A percentile compares a stretch with the other conserved stretches of the same genome.
Conservation (phyloP, 1,139 yeast genomes). For the Taiozyma onychis region DNA sequence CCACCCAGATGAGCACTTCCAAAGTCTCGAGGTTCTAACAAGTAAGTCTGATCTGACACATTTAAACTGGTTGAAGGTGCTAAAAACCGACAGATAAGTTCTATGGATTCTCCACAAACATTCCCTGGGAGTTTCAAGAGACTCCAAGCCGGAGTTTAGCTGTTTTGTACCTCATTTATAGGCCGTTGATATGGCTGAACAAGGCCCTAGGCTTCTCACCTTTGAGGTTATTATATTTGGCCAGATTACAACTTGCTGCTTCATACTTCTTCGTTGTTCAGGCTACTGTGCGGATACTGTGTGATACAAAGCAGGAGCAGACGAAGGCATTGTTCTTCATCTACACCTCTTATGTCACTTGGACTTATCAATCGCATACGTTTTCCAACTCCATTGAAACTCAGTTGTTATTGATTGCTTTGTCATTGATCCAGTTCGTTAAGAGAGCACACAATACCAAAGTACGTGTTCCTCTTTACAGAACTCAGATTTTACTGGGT, state of each 20-base stretch:
- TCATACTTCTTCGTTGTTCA: slow-evolving; percentile 29
- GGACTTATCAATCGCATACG: slow-evolving; percentile 80
- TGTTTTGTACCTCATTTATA: slow-evolving; percentile 63
- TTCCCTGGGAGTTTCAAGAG: slow-evolving; percentile 82
- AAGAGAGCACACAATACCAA: slow-evolving; percentile 8
- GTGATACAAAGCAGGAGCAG: slow-evolving; percentile 56
- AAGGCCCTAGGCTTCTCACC: slow-evolving; percentile 28
- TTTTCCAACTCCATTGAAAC: slow-evolving; percentile 89
- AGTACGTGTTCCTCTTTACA: slow-evolving; percentile 11
- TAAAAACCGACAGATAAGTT: slow-evolving; percentile 25
- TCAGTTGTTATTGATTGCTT: slow-evolving; percentile 48
- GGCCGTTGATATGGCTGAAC: slow-evolving; percentile 44
- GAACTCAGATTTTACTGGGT: slow-evolving; percentile 42
- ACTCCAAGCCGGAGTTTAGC: slow-evolving; percentile 70
- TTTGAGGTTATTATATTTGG: slow-evolving; percentile 45
- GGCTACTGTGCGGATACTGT: slow-evolving; percentile 34
- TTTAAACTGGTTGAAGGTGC: neutral
- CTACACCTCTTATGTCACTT: slow-evolving; percentile 73
- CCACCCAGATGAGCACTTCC: slow-evolving; percentile 98
- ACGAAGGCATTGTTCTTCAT: slow-evolving; percentile 60
- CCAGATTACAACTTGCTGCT: slow-evolving; percentile 52
- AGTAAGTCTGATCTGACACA: slow-evolving; percentile 20
- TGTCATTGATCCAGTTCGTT: slow-evolving; percentile 33
- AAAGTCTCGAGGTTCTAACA: slow-evolving; percentile 70
- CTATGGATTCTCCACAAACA: slow-evolving; percentile 44